Conservation (phyloP, 306 rosid species). For the Castanospermum australe region DNA sequence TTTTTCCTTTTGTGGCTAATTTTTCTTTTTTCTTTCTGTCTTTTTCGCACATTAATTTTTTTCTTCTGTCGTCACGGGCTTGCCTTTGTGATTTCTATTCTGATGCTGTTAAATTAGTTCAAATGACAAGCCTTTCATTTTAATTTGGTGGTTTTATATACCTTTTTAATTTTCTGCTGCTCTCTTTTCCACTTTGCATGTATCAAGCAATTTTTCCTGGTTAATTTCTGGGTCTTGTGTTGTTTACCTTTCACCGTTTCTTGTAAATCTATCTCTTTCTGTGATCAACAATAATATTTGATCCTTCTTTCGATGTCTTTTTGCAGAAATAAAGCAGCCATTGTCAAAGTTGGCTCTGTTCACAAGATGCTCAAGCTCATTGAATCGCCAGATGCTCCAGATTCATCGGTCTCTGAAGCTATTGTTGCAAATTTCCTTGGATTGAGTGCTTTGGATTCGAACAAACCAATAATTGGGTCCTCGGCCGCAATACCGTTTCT, state of each 20-base stretch:
- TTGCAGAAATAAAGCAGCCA: conserved; percentile 88
- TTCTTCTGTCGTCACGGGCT: background rate
- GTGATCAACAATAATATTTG: background rate
- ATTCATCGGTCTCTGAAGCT: conserved; percentile 72
- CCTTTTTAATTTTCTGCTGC: background rate
- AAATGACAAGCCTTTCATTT: conserved; percentile 15
- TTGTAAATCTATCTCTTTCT: background rate
- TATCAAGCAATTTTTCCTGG: background rate
- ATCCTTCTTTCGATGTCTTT: background rate
- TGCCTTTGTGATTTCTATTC: background rate
- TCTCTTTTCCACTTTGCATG: background rate
- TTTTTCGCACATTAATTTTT: conserved; percentile 27
- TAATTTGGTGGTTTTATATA: background rate
- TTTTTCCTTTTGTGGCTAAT: background rate
- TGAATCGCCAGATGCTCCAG: conserved; percentile 47
- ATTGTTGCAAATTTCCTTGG: conserved; percentile 88
- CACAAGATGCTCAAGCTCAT: conserved; percentile 86
- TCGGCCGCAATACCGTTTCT: conserved; percentile 79
- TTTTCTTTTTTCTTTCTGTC: background rate
- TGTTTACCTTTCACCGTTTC: background rate
- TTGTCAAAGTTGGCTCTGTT: conserved; percentile 88
- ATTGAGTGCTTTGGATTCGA: conserved; percentile 88
- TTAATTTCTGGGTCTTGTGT: background rate
- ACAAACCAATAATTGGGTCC: conserved; percentile 85
- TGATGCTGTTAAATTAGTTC: background rate